Evolutionary conservation across 371 early-diverging fungal genomes (phyloP).

Genomic region (Ordospora colligata): DNA sequence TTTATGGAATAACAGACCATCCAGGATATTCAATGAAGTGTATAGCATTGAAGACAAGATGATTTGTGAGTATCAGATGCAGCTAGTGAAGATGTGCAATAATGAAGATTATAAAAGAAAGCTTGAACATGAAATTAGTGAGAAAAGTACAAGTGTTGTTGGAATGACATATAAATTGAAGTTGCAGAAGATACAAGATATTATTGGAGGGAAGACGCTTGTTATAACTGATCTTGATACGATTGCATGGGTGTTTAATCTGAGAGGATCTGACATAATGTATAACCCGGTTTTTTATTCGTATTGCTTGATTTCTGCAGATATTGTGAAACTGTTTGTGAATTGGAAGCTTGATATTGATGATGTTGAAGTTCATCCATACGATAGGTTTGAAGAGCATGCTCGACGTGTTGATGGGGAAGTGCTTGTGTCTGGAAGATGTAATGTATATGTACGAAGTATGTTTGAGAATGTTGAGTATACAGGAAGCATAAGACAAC

Average conservation of each 20-base stretch:
- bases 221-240: constrained; percentile 56
- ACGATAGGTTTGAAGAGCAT: constrained; percentile 42
- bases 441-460: constrained; percentile 62
- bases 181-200: constrained; percentile 17
- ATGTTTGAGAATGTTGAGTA: constrained; percentile 1
- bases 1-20: neutral
- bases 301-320: constrained; percentile 70
- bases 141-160: constrained; percentile 73
- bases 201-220: constrained; percentile 21
- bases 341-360: constrained; percentile 65
- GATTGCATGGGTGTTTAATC: constrained; percentile 74
- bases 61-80: neutral
- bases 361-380: constrained; percentile 53
- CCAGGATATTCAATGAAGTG: neutral
- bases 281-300: constrained; percentile 94
- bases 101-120: neutral
- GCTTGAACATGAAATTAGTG: constrained; percentile 61
- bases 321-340: constrained; percentile 68
- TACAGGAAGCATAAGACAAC: constrained; percentile 12
- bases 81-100: neutral
- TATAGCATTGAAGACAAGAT: constrained; percentile 11
- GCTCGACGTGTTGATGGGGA: neutral
- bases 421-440: constrained; percentile 60
- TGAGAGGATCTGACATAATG: constrained; percentile 86
- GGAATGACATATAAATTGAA: constrained; percentile 68